Conservation (phyloP, 75 land plant species). For the Pseudotsuga menziesii region DNA sequence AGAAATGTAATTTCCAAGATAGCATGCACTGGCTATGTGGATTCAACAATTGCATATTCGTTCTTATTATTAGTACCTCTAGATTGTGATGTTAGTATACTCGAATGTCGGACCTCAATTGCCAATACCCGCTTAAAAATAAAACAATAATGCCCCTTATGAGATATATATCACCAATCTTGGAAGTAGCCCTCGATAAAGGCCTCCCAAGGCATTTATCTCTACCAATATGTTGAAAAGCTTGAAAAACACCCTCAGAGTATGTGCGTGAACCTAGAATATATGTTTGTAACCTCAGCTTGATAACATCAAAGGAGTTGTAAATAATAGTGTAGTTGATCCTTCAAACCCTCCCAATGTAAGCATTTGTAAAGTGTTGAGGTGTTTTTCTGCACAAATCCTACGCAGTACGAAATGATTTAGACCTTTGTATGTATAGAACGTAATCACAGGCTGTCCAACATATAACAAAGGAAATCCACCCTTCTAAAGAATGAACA, state of each 20-base stretch:
- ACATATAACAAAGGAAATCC: constrained; percentile 79
- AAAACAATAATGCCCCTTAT: constrained; percentile 93
- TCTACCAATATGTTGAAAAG: constrained; percentile 54
- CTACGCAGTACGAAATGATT: constrained; percentile 50
- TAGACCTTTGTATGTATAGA: constrained; percentile 89
- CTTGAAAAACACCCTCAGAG: constrained; percentile 69
- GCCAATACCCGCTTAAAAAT: constrained; percentile 44
- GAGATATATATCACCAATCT: constrained; percentile 81
- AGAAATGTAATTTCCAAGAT: background rate
- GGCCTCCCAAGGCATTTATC: constrained; percentile 76
- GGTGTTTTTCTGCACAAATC: constrained; percentile 25
- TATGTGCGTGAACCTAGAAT: constrained; percentile 59
- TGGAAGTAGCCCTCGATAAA: constrained; percentile 89
- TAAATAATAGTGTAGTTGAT: no score
- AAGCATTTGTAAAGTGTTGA: constrained; percentile 55
- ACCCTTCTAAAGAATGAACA: constrained; percentile 60
- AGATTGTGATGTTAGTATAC: constrained; percentile 8
- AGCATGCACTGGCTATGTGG: background rate
- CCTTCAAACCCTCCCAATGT: no score
- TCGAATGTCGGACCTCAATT: constrained; percentile 1
- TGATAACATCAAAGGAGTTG: no score
- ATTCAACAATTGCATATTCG: constrained; percentile 5
- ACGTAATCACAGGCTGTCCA: constrained; percentile 96
- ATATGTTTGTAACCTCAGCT: no score
- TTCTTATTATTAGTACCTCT: constrained; percentile 8